Evolutionary conservation across 345 rosid species (phyloP), one percentile per base, ranked within the genome.

Genomic region (Cardamine resedifolia): DNA sequence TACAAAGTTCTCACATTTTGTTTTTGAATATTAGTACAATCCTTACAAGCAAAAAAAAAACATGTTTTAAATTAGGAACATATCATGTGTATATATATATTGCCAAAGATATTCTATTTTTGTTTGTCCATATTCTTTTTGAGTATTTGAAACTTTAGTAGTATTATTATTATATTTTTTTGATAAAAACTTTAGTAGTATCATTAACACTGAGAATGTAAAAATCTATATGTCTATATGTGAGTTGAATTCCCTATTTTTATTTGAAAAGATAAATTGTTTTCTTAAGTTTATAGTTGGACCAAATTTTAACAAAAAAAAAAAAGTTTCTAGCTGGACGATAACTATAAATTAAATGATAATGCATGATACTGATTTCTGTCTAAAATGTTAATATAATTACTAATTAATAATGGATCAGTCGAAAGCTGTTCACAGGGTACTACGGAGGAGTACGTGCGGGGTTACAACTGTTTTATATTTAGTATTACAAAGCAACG

Each of bases 371-470:
- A 47, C 21, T 44, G 33, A 44, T 57, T 27, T 24, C 23, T 1
- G 58, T 51, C 14, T 49, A 15, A 19, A 30, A 53, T 64, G 64
- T 7, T 52, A 58, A 48, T 66, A 24, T 66, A 45, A 26, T 66
- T 58, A 57, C 59, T 39, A 41, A 49, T 26, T 43, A 30, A 75
- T 43, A 30, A 75, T 75, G 68, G 47, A 76, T 70, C 21, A 55
- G 63, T 70, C 36, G 71, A 63, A 57, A 76, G 71, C 66, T 56
- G 79, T 76, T 27, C 66, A 70, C 75, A 70, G 71, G 75, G 79
- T 69, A 76, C 79, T 70, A 76, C 71, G 79, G 79, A 76, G 64
- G 36, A 75, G 75, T 76, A 70, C 79, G 75, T 76, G 71, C 79
- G 51, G 50, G 64, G 70, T 68, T 60, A 52, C 74, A 52, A 43